These are phyloP conservation scores for Prunus yedoensis DNA, from an alignment of 331 rosid species.

Conservation along the genomic window DNA sequence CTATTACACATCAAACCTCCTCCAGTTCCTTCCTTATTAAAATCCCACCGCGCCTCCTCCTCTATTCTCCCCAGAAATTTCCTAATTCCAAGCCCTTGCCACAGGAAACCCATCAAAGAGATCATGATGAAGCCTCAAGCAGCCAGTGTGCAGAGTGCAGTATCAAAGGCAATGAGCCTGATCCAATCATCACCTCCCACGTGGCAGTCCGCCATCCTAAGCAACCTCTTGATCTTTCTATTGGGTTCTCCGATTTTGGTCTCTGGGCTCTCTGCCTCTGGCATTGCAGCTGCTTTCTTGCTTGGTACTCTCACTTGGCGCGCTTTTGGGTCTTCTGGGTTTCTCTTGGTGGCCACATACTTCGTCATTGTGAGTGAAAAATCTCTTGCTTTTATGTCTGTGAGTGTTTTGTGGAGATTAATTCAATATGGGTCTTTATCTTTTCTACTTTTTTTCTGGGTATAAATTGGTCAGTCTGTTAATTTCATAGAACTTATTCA, in stretches of 20 bases:
- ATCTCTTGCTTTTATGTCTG: background rate
- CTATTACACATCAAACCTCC: slow-evolving; percentile 24
- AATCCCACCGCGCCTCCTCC: slow-evolving; percentile 15
- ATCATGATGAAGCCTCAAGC: slow-evolving; percentile 41
- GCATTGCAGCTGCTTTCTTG: slow-evolving; percentile 83
- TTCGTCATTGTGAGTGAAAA: slow-evolving; percentile 65
- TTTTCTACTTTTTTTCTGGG: background rate
- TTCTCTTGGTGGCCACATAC: slow-evolving; percentile 86
- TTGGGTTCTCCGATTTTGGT: slow-evolving; percentile 76
- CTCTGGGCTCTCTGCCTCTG: slow-evolving; percentile 72
- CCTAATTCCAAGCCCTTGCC: slow-evolving; percentile 20
- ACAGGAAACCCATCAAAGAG: slow-evolving; percentile 14
- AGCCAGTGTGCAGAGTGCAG: slow-evolving; percentile 39
- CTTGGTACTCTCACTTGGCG: slow-evolving; percentile 99
- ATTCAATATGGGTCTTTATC: background rate
- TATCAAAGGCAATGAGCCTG: slow-evolving; percentile 50
- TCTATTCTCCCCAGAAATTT: slow-evolving; percentile 15
- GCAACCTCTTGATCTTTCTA: slow-evolving; percentile 63
- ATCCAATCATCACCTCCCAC: slow-evolving; percentile 81
- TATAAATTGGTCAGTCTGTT: background rate
- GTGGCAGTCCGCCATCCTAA: slow-evolving; percentile 73
- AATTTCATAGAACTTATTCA: background rate
- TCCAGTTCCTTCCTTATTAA: slow-evolving; percentile 19
- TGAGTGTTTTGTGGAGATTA: background rate
- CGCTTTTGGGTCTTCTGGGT: slow-evolving; percentile 84